Evolutionary conservation across 345 rosid genomes (phyloP).

Genomic region (Bruguiera gymnorhiza): DNA sequence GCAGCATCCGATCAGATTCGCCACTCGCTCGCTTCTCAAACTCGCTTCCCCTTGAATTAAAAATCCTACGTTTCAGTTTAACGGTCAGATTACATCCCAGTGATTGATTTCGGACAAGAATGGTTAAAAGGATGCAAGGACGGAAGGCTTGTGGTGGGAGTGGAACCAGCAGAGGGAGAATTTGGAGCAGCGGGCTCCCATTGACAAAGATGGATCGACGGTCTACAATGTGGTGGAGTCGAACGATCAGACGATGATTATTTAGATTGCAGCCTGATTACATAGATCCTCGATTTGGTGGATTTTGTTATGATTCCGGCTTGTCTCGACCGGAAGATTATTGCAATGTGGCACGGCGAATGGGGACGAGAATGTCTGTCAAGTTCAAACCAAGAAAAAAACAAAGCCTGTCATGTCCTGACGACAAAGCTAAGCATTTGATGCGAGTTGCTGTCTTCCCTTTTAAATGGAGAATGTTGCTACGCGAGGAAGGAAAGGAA

Average conservation of each 20-base stretch:
- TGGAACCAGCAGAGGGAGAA: constrained; percentile 82
- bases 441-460: neutral
- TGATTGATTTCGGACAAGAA: too few species aligned
- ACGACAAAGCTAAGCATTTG: constrained; percentile 1
- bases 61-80: too few species aligned
- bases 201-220: constrained; percentile 23
- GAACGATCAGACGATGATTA: neutral
- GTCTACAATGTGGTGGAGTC: neutral
- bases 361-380: neutral
- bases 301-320: too few species aligned
- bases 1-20: constrained; percentile 85
- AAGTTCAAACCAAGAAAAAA: neutral
- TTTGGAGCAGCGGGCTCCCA: constrained; percentile 95
- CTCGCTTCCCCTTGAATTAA: constrained; percentile 72
- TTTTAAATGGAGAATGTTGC: neutral
- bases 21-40: constrained; percentile 71
- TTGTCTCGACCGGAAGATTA: too few species aligned
- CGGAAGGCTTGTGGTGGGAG: constrained; percentile 53
- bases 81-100: too few species aligned
- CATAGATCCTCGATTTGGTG: too few species aligned
- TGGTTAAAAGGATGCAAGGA: constrained; percentile 11
- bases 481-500: neutral
- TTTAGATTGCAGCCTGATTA: too few species aligned
- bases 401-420: neutral
- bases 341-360: neutral